A percentile compares a stretch with the other conserved stretches of the same genome.
Conservation (phyloP, 805 yeast genomes). For the Lachancea meyersii region DNA sequence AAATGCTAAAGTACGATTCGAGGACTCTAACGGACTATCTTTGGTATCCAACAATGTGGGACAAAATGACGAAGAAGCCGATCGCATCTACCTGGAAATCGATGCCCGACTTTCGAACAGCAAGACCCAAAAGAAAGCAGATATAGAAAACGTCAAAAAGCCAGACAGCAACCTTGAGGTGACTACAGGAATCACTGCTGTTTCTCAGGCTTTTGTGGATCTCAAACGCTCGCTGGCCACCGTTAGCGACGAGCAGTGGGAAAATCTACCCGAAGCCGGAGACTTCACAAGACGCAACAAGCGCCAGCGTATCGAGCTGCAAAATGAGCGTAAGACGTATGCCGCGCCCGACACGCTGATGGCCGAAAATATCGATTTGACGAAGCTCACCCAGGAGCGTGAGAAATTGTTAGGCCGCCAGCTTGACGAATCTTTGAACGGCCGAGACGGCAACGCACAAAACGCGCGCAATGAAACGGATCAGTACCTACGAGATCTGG, state of each 20-base stretch:
- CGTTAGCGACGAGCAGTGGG: constrained; percentile 73
- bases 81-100: constrained; percentile 55
- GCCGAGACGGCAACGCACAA: constrained; percentile 7
- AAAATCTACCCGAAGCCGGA: constrained; percentile 75
- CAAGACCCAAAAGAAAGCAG: constrained; percentile 10
- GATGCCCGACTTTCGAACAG: constrained; percentile 46
- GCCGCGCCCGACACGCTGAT: constrained; percentile 75
- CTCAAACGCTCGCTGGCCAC: constrained; percentile 54
- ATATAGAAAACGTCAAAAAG: constrained; percentile 11
- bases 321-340: constrained; percentile 61
- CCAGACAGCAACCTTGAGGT: constrained; percentile 6
- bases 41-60: constrained; percentile 27
- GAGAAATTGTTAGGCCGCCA: constrained; percentile 52
- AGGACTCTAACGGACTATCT: constrained; percentile 7
- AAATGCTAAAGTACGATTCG: constrained; percentile 3
- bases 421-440: constrained; percentile 38
- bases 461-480: constrained; percentile 32
- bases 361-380: constrained; percentile 38
- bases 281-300: constrained; percentile 80
- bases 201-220: constrained; percentile 58
- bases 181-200: constrained; percentile 19
- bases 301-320: constrained; percentile 56
- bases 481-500: constrained; percentile 40
- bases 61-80: constrained; percentile 74
- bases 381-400: constrained; percentile 56